A percentile compares a stretch with the other conserved stretches of the same genome.
Conservation (phyloP, 306 rosid species). For the Pterocarpus macrocarpus region DNA sequence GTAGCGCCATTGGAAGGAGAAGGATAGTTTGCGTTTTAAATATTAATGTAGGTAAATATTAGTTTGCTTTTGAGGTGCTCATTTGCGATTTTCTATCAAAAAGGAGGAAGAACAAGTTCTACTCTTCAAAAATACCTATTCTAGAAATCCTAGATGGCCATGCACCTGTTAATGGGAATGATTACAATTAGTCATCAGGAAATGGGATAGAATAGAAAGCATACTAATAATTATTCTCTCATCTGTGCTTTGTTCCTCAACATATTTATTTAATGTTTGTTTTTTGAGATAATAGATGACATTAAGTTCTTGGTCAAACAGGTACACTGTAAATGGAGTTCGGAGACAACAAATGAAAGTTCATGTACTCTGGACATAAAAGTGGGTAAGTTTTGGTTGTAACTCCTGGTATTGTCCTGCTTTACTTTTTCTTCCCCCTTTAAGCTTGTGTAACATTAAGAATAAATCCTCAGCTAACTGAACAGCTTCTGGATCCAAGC, state of each 20-base stretch:
- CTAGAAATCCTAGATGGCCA: slow-evolving; percentile 22
- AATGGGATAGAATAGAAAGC: slow-evolving; percentile 30
- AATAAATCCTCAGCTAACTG: not conserved
- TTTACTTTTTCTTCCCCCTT: slow-evolving; percentile 16
- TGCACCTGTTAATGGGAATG: slow-evolving; percentile 15
- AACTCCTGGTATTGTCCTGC: slow-evolving; percentile 37
- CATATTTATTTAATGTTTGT: slow-evolving; percentile 29
- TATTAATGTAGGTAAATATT: slow-evolving; percentile 21
- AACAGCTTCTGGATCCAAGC: slow-evolving; percentile 12
- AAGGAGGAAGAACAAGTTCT: slow-evolving; percentile 29
- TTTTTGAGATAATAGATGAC: slow-evolving; percentile 33
- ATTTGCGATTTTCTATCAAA: slow-evolving; percentile 8
- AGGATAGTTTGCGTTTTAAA: slow-evolving; percentile 9
- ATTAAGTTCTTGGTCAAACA: slow-evolving; percentile 52
- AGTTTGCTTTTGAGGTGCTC: slow-evolving; percentile 15
- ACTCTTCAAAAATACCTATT: slow-evolving; percentile 9
- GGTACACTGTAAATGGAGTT: slow-evolving; percentile 90
- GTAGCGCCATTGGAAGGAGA: not conserved
- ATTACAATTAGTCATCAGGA: slow-evolving; percentile 12
- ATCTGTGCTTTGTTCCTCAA: slow-evolving; percentile 8
- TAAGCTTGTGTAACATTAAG: not conserved
- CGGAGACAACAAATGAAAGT: slow-evolving; percentile 66
- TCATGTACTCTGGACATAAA: slow-evolving; percentile 79
- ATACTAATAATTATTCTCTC: slow-evolving; percentile 3
- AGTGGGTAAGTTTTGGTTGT: slow-evolving; percentile 78